Evolutionary conservation across 129 eudicot species (phyloP).

Genomic region (Flaveria brownii): DNA sequence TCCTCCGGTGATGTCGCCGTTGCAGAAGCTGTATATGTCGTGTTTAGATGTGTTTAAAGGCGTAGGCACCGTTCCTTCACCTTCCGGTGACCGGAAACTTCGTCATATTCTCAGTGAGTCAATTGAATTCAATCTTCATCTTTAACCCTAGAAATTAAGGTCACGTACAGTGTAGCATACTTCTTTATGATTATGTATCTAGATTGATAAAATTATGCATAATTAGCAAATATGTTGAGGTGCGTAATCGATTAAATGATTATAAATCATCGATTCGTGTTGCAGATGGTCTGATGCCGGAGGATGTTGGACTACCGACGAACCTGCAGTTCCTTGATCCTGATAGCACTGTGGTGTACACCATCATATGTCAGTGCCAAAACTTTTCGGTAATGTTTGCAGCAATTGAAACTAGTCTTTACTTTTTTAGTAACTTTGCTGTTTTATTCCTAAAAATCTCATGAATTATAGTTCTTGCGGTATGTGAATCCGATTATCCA

Average conservation of each 20-base stretch:
- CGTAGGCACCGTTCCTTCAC: slow-evolving; percentile 61
- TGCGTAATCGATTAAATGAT: not conserved
- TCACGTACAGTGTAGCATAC: too few species aligned
- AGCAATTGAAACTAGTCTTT: not conserved
- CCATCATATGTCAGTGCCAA: slow-evolving; percentile 53
- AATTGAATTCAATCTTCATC: not conserved
- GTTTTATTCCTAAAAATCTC: too few species aligned
- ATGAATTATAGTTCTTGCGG: too few species aligned
- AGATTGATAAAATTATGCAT: too few species aligned
- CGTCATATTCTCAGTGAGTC: slow-evolving; percentile 60
- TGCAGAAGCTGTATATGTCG: slow-evolving; percentile 52
- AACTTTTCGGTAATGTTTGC: slow-evolving; percentile 56
- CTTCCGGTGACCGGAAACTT: slow-evolving; percentile 45
- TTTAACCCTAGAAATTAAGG: too few species aligned
- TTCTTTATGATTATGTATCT: too few species aligned
- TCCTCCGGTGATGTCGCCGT: slow-evolving; percentile 26
- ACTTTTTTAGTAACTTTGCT: not conserved
- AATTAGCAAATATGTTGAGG: too few species aligned
- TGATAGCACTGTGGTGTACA: slow-evolving; percentile 36
- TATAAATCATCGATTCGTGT: slow-evolving; percentile 16
- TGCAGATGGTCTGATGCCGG: slow-evolving; percentile 68
- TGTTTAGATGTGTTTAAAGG: slow-evolving; percentile 63
- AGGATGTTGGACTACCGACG: slow-evolving; percentile 64
- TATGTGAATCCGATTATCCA: too few species aligned
- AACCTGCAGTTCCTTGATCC: slow-evolving; percentile 59